Evolutionary conservation across 2,329 filamentous ascomycete species (phyloP), one percentile per base, ranked within the genome.

Genomic region (Samsoniella hepiali): DNA sequence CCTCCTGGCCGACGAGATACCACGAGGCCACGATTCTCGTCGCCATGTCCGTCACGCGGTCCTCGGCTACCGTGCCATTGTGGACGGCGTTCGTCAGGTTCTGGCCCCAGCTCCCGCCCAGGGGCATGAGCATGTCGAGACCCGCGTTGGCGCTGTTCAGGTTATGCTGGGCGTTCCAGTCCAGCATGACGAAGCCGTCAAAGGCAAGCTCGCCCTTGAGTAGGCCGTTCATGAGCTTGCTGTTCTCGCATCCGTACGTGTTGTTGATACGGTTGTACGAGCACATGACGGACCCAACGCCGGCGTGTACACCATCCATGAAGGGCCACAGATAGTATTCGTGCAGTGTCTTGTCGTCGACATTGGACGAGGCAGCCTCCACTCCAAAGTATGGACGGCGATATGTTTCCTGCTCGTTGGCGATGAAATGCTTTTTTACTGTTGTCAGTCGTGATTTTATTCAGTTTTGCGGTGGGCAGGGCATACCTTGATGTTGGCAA

Each of bases 1-100:
- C 66, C 68, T 87, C 66, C 68, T 87, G 84, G 1, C 81, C 81
- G 22, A 84, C 74, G 36, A 84, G 77, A 65, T 85, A 87, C 81
- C 84, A 87, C 0, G 84, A 78, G 1, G 85, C 83, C 0, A 90
- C 74, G 68, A 90, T 89, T 63, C 88, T 87, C 10, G 88, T 89
- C 0, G 85, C 89, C 86, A 94, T 94, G 73, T 96, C 91, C 62
- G 90, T 88, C 1, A 96, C 71, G 32, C 91, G 83, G 71, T 82
- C 87, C 67, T 88, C 85, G 0, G 84, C 84, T 9, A 96, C 79
- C 0, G 89, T 91, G 4, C 91, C 90, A 69, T 95, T 95, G 36
- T 84, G 77, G n/a, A 96, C 86, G 0, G 90, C 90, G 63, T 90
- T 79, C 0, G 88, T 89, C 63, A 96, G 75, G 71, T 93, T 93